A percentile compares a stretch with the other conserved stretches of the same genome.
Conservation (phyloP, 345 rosid genomes). For the Aquilaria sinensis region DNA sequence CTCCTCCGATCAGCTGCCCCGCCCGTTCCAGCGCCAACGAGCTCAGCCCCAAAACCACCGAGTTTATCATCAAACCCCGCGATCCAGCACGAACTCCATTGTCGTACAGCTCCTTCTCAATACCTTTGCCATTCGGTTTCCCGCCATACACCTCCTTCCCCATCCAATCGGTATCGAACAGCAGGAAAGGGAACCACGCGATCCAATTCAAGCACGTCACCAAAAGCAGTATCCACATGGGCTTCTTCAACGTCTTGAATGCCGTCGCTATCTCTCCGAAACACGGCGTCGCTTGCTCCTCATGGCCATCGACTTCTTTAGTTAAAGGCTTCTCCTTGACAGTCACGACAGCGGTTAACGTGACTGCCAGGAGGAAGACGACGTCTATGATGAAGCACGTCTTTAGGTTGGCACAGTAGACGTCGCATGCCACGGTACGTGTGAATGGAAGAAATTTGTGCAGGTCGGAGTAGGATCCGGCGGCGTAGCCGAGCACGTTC, state of each 20-base stretch:
- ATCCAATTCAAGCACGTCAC: constrained; percentile 83
- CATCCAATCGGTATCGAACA: constrained; percentile 90
- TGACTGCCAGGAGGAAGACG: constrained; percentile 34
- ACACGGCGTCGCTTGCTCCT: constrained; percentile 8
- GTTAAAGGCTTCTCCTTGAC: constrained; percentile 35
- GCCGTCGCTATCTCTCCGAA: constrained; percentile 40
- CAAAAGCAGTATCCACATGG: constrained; percentile 68
- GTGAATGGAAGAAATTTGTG: constrained; percentile 57
- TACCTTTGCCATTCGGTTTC: constrained; percentile 20
- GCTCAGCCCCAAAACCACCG: constrained; percentile 53
- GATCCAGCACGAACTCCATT: constrained; percentile 73
- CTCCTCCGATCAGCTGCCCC: constrained; percentile 44
- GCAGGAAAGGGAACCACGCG: constrained; percentile 86
- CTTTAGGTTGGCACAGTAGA: constrained; percentile 83
- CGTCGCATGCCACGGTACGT: constrained; percentile 54
- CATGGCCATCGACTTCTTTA: constrained; percentile 12
- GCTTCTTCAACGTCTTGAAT: constrained; percentile 40
- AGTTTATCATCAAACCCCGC: constrained; percentile 67
- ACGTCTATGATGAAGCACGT: constrained; percentile 67
- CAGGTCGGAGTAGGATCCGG: constrained; percentile 50
- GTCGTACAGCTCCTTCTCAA: constrained; percentile 31
- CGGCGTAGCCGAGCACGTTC: constrained; percentile 68
- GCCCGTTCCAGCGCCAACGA: constrained; percentile 50
- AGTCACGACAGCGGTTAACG: constrained; percentile 30
- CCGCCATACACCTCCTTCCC: constrained; percentile 89